Base-by-base conservation (phyloP, 495 filamentous ascomycete genomes). In the Aspergillus cristatus region DNA sequence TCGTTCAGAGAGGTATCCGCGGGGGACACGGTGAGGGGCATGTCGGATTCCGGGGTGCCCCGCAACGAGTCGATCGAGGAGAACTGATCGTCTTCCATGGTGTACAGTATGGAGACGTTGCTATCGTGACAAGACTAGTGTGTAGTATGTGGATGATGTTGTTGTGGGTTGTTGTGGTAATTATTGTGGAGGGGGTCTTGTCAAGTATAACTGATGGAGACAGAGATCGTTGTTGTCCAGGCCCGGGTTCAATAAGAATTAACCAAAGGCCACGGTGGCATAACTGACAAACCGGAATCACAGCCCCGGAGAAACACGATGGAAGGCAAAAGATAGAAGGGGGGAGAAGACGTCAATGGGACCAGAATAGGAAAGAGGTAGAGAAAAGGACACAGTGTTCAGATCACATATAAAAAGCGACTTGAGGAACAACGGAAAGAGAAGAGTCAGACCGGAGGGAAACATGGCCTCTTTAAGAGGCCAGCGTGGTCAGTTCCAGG, bases 1-100 rank as follows among this genome's bases (percentile, higher is more conserved):
- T 50, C 44, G 14, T 60, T 38, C 18, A 70, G 40, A 2, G 65
- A 67, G 4, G 70, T 71, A 40, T 71, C 69, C 14, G 67, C 63
- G n/a, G 69, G 62, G 20, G 68, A 72, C 44, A 74, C 56, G 13
- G 70, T 72, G 41, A 66, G 62, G 20, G 20, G 62, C 13, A 68
- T 41, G 32, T 66, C 60, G 18, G 55, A 38, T 2, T 48, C 52
- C 5, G 62, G 59, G 22, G 55, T 47, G 29, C 41, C 34, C 24
- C 57, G 51, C 18, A 69, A 26, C 6, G 60, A 58, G 35, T 64
- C 57, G 39, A 58, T 42, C 17, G 58, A 44, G 22, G 63, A 55
- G 31, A 60, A 58, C 14, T 43, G 48, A 38, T 60, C 55, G 20
- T 24, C 20, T 38, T 61, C 57, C 63, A 70, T 67, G 20, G 38